Conservation (phyloP, 2,329 filamentous ascomycete species). For the Aureobasidium musti region DNA sequence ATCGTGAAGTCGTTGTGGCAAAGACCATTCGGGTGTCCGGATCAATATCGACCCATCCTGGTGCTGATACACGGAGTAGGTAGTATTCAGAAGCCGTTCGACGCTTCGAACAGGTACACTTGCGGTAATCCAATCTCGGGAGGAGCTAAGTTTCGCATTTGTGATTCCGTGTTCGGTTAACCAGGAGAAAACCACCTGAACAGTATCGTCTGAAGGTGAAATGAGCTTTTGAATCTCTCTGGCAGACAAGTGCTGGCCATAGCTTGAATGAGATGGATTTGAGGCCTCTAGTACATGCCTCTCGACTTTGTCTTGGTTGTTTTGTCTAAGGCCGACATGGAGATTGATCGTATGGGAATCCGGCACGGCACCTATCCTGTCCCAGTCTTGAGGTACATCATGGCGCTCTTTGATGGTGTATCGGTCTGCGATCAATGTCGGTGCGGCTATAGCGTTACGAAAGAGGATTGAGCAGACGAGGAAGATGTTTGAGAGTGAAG, state of each 20-base stretch:
- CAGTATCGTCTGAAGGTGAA: conserved; percentile 54
- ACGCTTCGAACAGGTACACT: conserved; percentile 54
- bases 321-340: conserved; percentile 61
- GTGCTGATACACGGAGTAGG: conserved; percentile 51
- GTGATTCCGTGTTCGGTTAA: conserved; percentile 55
- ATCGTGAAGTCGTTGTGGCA: conserved; percentile 57
- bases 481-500: too few species aligned
- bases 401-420: neutral
- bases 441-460: neutral
- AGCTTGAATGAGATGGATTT: conserved; percentile 55
- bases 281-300: conserved; percentile 57
- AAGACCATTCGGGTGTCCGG: conserved; percentile 61
- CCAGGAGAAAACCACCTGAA: conserved; percentile 58
- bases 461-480: neutral
- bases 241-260: conserved; percentile 55
- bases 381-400: neutral
- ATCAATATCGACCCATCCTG: conserved; percentile 56
- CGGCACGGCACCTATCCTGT: neutral
- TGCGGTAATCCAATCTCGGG: conserved; percentile 60
- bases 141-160: conserved; percentile 45
- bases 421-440: neutral
- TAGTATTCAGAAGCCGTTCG: conserved; percentile 57
- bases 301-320: conserved; percentile 58
- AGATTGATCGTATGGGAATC: conserved; percentile 47
- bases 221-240: conserved; percentile 57